Conservation (phyloP, 495 filamentous ascomycete genomes). For the Hyphodiscus hymeniophilus region DNA sequence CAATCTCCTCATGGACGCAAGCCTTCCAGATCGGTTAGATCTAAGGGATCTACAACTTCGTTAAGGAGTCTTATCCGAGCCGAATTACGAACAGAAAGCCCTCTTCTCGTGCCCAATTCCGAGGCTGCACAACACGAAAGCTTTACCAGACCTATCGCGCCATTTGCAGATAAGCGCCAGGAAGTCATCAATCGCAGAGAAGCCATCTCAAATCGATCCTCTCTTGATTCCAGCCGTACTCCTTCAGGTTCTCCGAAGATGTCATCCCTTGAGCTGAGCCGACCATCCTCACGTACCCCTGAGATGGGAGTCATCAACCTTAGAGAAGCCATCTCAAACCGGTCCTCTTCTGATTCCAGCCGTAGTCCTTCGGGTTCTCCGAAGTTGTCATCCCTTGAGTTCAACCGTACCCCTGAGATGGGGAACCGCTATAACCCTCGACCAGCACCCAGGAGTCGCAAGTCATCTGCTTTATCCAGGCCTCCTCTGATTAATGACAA, state of each 20-base stretch:
- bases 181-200: neutral
- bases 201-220: no score
- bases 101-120: neutral
- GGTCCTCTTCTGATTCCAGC: no score
- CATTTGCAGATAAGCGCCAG: neutral
- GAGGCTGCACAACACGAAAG: neutral
- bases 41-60: neutral
- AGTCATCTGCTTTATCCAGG: neutral
- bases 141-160: neutral
- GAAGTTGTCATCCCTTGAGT: no score
- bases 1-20: neutral
- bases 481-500: neutral
- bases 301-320: neutral
- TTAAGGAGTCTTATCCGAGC: neutral
- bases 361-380: neutral
- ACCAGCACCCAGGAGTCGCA: neutral
- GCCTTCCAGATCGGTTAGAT: neutral
- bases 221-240: no score
- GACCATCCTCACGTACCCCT: no score
- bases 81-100: neutral
- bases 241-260: neutral
- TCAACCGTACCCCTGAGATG: no score
- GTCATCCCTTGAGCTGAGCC: no score
- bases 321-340: no score
- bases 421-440: neutral